Percentiles rank a stretch among this genome's conserved stretches.
phyloP scores from a whole-genome alignment of 2,329 filamentous ascomycete species.

The Botryotinia narcissicola region DNA sequence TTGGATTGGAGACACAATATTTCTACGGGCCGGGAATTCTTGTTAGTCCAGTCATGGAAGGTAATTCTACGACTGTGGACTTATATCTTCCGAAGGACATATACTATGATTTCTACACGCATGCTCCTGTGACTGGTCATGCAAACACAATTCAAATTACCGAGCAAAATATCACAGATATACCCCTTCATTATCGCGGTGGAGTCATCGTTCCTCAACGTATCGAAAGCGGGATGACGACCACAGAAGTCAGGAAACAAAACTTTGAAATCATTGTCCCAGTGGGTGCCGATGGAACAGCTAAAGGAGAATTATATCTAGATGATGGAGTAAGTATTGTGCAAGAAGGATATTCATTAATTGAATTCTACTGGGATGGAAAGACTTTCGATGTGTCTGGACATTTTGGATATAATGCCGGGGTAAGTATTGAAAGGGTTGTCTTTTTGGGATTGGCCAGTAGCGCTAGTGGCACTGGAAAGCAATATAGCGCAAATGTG shows the following conservation, averaged over 20 bases:
- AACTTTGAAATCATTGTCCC: slow-evolving; percentile 72
- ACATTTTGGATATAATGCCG: slow-evolving; percentile 50
- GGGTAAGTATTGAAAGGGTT: slow-evolving; percentile 47
- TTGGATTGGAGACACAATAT: slow-evolving; percentile 49
- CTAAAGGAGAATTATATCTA: slow-evolving; percentile 67
- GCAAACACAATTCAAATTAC: slow-evolving; percentile 42
- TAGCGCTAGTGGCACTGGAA: background rate
- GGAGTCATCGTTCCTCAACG: slow-evolving; percentile 65
- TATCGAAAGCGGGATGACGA: slow-evolving; percentile 57
- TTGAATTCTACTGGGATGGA: slow-evolving; percentile 58
- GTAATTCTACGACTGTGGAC: slow-evolving; percentile 45
- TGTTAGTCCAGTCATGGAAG: slow-evolving; percentile 49
- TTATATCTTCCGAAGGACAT: slow-evolving; percentile 50
- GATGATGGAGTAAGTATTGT: slow-evolving; percentile 72
- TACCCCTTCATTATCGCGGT: slow-evolving; percentile 67
- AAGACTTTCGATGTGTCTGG: slow-evolving; percentile 46
- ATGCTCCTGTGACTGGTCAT: slow-evolving; percentile 44
- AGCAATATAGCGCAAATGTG: background rate
- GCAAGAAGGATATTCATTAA: slow-evolving; percentile 51
- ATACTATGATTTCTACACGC: slow-evolving; percentile 53
- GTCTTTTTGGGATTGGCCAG: slow-evolving; percentile 47
- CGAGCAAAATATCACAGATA: slow-evolving; percentile 47
- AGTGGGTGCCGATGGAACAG: slow-evolving; percentile 58
- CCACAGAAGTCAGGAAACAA: slow-evolving; percentile 58
- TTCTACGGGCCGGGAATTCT: slow-evolving; percentile 50